Evolutionary conservation across 1,284 basidiomycete species (phyloP), one percentile per base, ranked within the genome.

Genomic region (Melanopsichium pennsylvanicum): DNA sequence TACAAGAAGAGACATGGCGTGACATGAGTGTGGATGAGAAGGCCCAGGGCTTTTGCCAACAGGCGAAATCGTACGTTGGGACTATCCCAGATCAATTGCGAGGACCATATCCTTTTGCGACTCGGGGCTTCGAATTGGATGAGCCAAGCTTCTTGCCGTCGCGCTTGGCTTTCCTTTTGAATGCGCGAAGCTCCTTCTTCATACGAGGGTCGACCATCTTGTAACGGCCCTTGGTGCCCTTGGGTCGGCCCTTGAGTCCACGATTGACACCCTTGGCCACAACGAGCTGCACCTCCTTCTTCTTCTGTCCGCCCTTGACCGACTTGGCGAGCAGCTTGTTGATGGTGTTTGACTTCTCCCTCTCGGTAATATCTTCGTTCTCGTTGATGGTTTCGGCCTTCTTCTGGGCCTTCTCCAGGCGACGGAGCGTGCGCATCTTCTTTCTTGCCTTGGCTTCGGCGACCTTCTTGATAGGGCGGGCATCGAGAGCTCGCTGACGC

Each of bases 401-500:
- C 84, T 91, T 93, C 86, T 93, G 88, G 13, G 92, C 92, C 82
- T 93, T 95, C 74, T 96, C 92, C 18, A 97, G 83, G 42, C 89
- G 85, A 75, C 92, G 89, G 18, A 87, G 86, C 4, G 93, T 91
- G 83, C 90, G 92, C 81, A 91, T 84, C 85, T 98, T 98, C 84
- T 98, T 98, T 62, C 96, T 87, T 31, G 92, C 93, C 83, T 98
- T 98, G 36, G 96, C 96, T 84, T 98, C 96, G 16, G 95, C 96
- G 11, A 99, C 86, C 85, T 99, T 99, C 85, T 97, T 98, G 84
- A 99, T 98, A 15, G 96, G 96, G 12, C 96, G 88, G 2, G 95
- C 94, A 80, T 99, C 93, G 39, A 99, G 85, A 5, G 93, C 92
- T 21, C 94, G 89, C 83, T 96, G 92, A 79, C 90, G 92, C 15